Conservation (phyloP, 2,329 filamentous ascomycete species). For the Paraphoma sp. region DNA sequence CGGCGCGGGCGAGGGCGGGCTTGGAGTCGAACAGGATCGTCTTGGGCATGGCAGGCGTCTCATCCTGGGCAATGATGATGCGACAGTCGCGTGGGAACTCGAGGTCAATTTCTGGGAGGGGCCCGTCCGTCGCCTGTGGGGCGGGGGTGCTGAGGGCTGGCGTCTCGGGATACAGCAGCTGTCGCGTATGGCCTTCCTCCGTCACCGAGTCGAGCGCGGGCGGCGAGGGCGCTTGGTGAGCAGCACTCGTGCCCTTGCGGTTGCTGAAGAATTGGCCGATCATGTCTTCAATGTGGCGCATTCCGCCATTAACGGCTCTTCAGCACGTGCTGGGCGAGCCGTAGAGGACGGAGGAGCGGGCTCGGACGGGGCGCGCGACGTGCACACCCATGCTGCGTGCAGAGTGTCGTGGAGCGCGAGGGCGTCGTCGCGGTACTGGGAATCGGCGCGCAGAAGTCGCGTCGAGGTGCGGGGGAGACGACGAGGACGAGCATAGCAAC, state of each 20-base stretch:
- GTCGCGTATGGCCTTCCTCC: slow-evolving; percentile 50
- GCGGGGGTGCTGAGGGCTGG: slow-evolving; percentile 38
- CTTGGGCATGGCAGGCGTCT: slow-evolving; percentile 42
- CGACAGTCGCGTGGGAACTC: slow-evolving; percentile 50
- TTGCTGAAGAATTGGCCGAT: slow-evolving; percentile 50
- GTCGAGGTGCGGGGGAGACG: background rate
- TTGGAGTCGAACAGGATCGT: slow-evolving; percentile 53
- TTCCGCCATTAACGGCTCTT: slow-evolving; percentile 16
- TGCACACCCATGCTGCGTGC: slow-evolving; percentile 31
- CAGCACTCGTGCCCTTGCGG: slow-evolving; percentile 37
- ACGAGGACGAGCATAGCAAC: background rate
- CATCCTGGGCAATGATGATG: slow-evolving; percentile 54
- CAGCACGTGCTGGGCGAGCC: slow-evolving; percentile 23
- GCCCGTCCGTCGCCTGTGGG: slow-evolving; percentile 42
- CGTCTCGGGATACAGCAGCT: slow-evolving; percentile 51
- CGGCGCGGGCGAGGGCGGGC: slow-evolving; percentile 38
- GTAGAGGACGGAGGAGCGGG: slow-evolving; percentile 25
- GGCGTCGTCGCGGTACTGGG: background rate
- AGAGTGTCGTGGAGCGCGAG: slow-evolving; percentile 3
- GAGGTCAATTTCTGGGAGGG: slow-evolving; percentile 50
- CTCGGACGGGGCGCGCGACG: slow-evolving; percentile 25
- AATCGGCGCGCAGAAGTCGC: background rate
- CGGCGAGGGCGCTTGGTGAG: slow-evolving; percentile 27
- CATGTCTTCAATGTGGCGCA: slow-evolving; percentile 41
- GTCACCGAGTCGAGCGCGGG: slow-evolving; percentile 45